Evolutionary conservation across 2,329 filamentous ascomycete species (phyloP).

Genomic region (Nigrospora oryzae): DNA sequence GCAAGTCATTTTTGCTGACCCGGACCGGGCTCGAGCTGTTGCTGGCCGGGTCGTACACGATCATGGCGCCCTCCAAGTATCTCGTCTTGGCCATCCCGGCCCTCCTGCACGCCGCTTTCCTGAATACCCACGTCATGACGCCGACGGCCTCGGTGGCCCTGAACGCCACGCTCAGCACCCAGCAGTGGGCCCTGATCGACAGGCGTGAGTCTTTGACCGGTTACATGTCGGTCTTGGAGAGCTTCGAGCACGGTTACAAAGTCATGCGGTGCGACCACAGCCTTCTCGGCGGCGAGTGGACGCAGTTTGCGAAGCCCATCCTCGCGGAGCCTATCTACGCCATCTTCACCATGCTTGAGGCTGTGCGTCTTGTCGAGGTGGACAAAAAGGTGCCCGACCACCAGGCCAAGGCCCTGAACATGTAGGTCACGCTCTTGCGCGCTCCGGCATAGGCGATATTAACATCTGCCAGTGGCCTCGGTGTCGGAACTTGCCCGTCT

Average conservation of each 20-base stretch:
- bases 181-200: constrained; percentile 70
- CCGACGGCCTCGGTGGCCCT: constrained; percentile 50
- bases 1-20: constrained; percentile 55
- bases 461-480: constrained; percentile 58
- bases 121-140: constrained; percentile 67
- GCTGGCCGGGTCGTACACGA: constrained; percentile 55
- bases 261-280: constrained; percentile 92
- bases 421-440: constrained; percentile 46
- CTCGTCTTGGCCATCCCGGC: constrained; percentile 63
- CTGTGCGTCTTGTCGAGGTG: constrained; percentile 69
- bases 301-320: constrained; percentile 40
- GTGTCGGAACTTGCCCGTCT: constrained; percentile 84
- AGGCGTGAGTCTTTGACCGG: constrained; percentile 82
- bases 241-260: constrained; percentile 59
- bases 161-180: constrained; percentile 55
- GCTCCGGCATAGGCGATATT: neutral
- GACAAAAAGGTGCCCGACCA: constrained; percentile 44
- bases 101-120: constrained; percentile 58
- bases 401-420: constrained; percentile 73
- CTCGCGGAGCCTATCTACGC: constrained; percentile 85
- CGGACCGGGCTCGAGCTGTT: constrained; percentile 65
- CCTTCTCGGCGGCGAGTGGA: constrained; percentile 87
- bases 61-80: constrained; percentile 60
- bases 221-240: constrained; percentile 87
- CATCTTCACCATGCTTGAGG: constrained; percentile 93